A percentile compares a stretch with the other conserved stretches of the same genome.
These are phyloP conservation scores for Aspergillus nidulans DNA, from an alignment of 495 filamentous ascomycete genomes.

Conservation along the genomic window DNA sequence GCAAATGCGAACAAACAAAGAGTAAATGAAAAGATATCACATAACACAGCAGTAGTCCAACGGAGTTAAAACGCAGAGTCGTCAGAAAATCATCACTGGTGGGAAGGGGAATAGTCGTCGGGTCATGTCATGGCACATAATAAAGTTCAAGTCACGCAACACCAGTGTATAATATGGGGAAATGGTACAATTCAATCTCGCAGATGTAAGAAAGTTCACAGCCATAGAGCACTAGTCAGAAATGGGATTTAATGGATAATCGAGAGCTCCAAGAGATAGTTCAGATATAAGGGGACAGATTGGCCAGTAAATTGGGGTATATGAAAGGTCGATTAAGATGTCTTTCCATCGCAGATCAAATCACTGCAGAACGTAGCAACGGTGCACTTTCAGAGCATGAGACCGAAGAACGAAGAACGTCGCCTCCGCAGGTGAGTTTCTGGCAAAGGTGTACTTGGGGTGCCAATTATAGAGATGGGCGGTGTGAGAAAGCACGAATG, in stretches of 20 bases:
- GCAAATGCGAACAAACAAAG: constrained; percentile 1
- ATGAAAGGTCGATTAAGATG: neutral
- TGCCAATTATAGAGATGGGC: too few relatives aligned
- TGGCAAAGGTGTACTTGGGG: too few relatives aligned
- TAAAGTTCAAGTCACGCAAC: constrained; percentile 7
- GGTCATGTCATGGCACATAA: constrained; percentile 7
- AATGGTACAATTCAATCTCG: constrained; percentile 11
- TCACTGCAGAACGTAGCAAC: neutral
- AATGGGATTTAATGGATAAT: neutral
- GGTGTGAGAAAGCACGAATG: too few relatives aligned
- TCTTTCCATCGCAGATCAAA: neutral
- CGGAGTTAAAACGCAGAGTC: neutral
- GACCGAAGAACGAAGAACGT: too few relatives aligned
- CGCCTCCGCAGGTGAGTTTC: too few relatives aligned
- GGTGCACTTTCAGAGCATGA: too few relatives aligned
- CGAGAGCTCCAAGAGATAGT: too few relatives aligned
- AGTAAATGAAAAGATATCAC: constrained; percentile 3
- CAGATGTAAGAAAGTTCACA: neutral
- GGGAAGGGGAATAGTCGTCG: neutral
- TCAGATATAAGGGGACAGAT: too few relatives aligned
- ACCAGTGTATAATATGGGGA: constrained; percentile 3
- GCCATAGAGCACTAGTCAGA: neutral
- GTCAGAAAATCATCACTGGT: neutral
- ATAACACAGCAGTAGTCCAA: neutral
- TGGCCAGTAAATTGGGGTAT: too few relatives aligned